phyloP scores from a whole-genome alignment of 148 eudicot genomes.

The Silene uniflora region DNA sequence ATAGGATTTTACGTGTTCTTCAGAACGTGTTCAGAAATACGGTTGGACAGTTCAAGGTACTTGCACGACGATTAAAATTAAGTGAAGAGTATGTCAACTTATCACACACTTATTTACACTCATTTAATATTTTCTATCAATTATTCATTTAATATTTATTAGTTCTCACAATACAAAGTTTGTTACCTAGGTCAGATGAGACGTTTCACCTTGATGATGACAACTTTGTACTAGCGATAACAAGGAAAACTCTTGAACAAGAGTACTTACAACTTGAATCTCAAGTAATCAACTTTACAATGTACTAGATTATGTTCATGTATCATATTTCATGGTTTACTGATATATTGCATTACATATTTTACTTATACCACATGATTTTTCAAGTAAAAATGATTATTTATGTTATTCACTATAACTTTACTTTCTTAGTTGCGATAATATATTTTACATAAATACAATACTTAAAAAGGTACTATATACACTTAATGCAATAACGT shows the following conservation, averaged over 20 bases:
- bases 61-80: slow-evolving; percentile 5
- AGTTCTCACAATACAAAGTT: not conserved
- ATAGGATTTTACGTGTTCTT: not conserved
- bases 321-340: not conserved
- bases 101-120: not conserved
- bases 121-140: not conserved
- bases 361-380: not conserved
- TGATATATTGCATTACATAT: not conserved
- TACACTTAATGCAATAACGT: too few relatives aligned
- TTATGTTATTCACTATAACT: too few relatives aligned
- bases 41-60: not conserved
- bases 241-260: not conserved
- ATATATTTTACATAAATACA: too few relatives aligned
- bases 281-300: not conserved
- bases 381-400: too few relatives aligned
- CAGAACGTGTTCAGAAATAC: not conserved
- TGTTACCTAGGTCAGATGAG: not conserved
- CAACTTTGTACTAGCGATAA: not conserved
- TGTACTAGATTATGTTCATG: not conserved
- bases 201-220: not conserved
- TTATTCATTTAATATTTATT: not conserved
- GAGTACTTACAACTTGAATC: not conserved
- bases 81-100: not conserved
- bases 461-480: too few relatives aligned
- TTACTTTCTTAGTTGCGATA: too few relatives aligned